phyloP scores from a whole-genome alignment of 2,329 filamentous ascomycete species.

The Paraphaeosphaeria minitans region DNA sequence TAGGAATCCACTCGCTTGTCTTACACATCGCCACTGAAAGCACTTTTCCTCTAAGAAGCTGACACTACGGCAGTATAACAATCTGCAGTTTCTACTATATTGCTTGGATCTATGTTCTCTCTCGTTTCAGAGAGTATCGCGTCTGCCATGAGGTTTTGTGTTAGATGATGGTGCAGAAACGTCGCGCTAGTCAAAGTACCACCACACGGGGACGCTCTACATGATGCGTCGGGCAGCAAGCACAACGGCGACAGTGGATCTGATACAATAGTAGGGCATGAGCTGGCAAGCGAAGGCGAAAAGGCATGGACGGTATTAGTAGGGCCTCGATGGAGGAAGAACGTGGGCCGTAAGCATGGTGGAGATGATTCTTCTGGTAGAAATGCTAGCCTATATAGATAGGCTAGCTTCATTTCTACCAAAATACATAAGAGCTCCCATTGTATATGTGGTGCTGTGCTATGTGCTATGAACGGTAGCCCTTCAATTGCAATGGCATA shows the following conservation, averaged over 20 bases:
- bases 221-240: conserved; percentile 53
- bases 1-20: background rate
- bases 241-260: background rate
- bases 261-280: background rate
- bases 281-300: background rate
- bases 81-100: conserved; percentile 63
- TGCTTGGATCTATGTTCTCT: conserved; percentile 63
- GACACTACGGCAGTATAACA: conserved; percentile 49
- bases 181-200: conserved; percentile 61
- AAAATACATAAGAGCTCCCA: background rate
- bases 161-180: conserved; percentile 57
- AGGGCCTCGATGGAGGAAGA: background rate
- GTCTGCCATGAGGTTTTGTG: conserved; percentile 61
- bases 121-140: conserved; percentile 58
- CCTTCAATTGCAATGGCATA: background rate
- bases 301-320: background rate
- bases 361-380: background rate
- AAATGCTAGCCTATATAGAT: background rate
- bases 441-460: no score
- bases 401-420: background rate
- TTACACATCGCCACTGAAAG: background rate
- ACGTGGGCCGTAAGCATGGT: background rate
- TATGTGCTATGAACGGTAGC: background rate
- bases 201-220: conserved; percentile 59
- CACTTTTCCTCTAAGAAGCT: no score